Evolutionary conservation across 2,329 filamentous ascomycete genomes (phyloP).

Genomic region (Dothistroma pini): DNA sequence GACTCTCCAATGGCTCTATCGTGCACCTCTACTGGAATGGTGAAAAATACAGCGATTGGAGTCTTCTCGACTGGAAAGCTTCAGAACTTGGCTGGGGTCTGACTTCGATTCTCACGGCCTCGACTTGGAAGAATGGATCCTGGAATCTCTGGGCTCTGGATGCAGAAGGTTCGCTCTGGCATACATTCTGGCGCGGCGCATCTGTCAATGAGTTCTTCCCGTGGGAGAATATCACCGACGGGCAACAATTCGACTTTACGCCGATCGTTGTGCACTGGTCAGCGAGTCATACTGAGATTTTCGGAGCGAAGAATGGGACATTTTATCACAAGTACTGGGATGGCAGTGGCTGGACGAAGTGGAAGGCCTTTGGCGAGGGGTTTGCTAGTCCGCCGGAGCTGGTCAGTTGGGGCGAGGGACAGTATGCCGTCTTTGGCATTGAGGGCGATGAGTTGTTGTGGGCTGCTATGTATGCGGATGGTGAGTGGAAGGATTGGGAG

Average conservation of each 20-base stretch:
- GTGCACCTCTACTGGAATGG: not conserved
- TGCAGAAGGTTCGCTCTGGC: not conserved
- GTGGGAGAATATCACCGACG: not conserved
- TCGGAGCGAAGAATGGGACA: not conserved
- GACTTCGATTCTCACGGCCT: not conserved
- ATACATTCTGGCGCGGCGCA: conserved; percentile 1
- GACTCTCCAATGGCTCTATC: not conserved
- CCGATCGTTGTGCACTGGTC: not conserved
- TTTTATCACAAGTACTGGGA: conserved; percentile 1
- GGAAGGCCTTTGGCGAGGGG: not conserved
- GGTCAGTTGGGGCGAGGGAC: not conserved
- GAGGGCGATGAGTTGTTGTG: not conserved
- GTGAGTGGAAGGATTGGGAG: not conserved
- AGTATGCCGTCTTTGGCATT: not conserved
- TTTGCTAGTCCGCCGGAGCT: not conserved
- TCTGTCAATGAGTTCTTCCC: not conserved
- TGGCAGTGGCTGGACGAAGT: not conserved
- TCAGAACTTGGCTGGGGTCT: not conserved
- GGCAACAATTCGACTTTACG: not conserved
- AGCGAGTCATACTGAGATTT: not conserved
- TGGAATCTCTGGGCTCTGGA: not conserved
- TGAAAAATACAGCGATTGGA: not conserved
- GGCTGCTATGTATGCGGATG: not conserved
- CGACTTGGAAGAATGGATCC: not conserved
- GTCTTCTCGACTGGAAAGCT: not conserved